Conservation (phyloP, 2,329 filamentous ascomycete species). For the Shiraia bambusicola region DNA sequence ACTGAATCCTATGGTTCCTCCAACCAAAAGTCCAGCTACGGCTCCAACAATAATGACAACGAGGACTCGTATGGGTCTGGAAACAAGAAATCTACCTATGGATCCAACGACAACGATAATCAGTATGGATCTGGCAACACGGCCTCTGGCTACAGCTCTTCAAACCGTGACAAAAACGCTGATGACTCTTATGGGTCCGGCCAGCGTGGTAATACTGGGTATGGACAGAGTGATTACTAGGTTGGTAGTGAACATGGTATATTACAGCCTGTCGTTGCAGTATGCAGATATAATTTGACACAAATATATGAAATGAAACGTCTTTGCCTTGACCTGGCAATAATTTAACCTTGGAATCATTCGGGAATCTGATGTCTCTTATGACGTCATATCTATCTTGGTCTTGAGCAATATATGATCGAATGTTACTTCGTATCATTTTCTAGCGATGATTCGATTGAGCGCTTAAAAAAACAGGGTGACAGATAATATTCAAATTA, state of each 20-base stretch:
- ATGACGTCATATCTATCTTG: too few relatives aligned
- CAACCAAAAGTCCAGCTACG: conserved; percentile 3
- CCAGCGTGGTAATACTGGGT: not conserved
- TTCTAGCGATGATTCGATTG: too few relatives aligned
- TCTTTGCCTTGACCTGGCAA: too few relatives aligned
- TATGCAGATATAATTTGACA: too few relatives aligned
- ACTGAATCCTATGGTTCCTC: not conserved
- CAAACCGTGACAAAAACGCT: not conserved
- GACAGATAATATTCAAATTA: too few relatives aligned
- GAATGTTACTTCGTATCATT: too few relatives aligned
- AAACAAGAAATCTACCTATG: conserved; percentile 3
- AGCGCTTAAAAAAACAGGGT: too few relatives aligned
- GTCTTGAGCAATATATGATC: too few relatives aligned
- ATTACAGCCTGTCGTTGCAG: not conserved
- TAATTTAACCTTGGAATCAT: too few relatives aligned
- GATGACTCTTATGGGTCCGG: conserved; percentile 6
- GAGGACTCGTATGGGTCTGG: not conserved
- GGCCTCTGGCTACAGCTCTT: conserved; percentile 9
- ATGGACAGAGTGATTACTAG: not conserved
- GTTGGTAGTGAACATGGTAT: not conserved
- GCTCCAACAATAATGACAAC: conserved; percentile 3
- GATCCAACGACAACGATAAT: conserved; percentile 3
- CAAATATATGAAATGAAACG: too few relatives aligned
- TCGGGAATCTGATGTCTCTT: too few relatives aligned
- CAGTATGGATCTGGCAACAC: not conserved